A percentile compares a stretch with the other conserved stretches of the same genome.
Evolutionary conservation across 768 basidiomycete genomes (phyloP).

Genomic region (Serendipita indica): DNA sequence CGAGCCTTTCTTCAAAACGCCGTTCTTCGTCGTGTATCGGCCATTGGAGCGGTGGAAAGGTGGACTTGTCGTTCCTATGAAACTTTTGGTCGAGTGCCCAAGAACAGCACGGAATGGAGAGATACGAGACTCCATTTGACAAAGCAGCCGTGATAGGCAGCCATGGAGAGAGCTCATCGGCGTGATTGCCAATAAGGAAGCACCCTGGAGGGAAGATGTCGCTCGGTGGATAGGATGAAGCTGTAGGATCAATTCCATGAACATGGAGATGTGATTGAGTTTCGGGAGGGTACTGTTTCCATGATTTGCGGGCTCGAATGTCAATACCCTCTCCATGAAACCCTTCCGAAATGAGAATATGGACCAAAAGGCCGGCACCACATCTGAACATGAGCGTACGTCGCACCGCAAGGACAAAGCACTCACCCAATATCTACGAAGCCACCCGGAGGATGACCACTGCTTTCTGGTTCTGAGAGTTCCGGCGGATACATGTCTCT

Average conservation of each 20-base stretch:
- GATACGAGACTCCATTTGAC: constrained; percentile 44
- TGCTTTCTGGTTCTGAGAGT: constrained; percentile 20
- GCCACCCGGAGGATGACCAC: constrained; percentile 70
- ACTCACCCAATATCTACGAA: constrained; percentile 80
- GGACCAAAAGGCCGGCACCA: constrained; percentile 84
- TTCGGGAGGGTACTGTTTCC: constrained; percentile 54
- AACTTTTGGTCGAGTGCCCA: constrained; percentile 62
- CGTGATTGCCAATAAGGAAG: constrained; percentile 90
- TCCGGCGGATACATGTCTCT: constrained; percentile 41
- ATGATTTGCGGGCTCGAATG: constrained; percentile 69
- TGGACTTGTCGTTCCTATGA: constrained; percentile 31
- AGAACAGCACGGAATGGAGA: constrained; percentile 86
- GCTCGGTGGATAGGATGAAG: constrained; percentile 15
- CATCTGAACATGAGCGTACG: constrained; percentile 34
- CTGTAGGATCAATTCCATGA: constrained; percentile 52
- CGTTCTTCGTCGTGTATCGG: constrained; percentile 36
- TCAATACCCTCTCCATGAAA: constrained; percentile 78
- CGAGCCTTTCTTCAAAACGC: constrained; percentile 36
- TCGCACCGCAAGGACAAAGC: constrained; percentile 5
- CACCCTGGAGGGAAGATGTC: constrained; percentile 28
- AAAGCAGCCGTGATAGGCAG: constrained; percentile 64
- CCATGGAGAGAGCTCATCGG: constrained; percentile 95
- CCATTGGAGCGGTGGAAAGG: constrained; percentile 21
- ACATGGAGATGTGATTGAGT: constrained; percentile 53
- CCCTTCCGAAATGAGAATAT: constrained; percentile 72